Evolutionary conservation across 2,329 filamentous ascomycete genomes (phyloP), one percentile per base, ranked within the genome.

Genomic region (Curvularia hawaiiensis): DNA sequence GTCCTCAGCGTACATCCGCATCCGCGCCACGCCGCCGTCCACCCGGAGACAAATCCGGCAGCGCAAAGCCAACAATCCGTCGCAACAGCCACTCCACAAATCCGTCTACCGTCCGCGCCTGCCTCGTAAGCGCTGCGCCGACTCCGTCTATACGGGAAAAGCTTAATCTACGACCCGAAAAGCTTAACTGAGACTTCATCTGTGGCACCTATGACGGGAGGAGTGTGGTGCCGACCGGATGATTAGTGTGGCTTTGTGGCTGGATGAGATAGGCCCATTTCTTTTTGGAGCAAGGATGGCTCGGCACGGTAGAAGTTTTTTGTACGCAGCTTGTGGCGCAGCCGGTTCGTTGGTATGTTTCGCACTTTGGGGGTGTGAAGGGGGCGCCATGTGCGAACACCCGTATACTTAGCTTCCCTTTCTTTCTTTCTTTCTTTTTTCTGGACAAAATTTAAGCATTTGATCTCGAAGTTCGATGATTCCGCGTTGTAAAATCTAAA

Each of bases 131-230:
- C 38, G 38, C 38, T n/a, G 33, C 3, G 7, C 16, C 14, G 3
- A n/a, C 5, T 35, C 33, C 4, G 12, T 35, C 12, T 35, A 2
- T 35, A 16, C 31, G 8, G 30, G 22, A 39, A 43, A 56, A 56
- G 54, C 54, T 56, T 56, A 47, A 12, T n/a, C 40, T 11, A 38
- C 12, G 7, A 20, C 9, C 22, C 40, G 20, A 24, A 24, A 41
- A 43, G 40, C 40, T 43, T 43, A 24, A 11, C 22, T 43, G 40
- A 43, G 11, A 43, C 31, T 12, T 38, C 35, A 14, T 38, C 22
- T 24, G 46, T 33, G 31, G 24, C 22, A 30, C 4, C 31, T 49
- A 38, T 18, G 20, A n/a, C 31, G 31, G n/a, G 16, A 22, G 3
- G 20, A 49, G 46, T 20, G 6, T 24, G 18, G 35, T 18, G 16